Conservation (phyloP, 345 rosid genomes). For the Capsella bursapastoris region DNA sequence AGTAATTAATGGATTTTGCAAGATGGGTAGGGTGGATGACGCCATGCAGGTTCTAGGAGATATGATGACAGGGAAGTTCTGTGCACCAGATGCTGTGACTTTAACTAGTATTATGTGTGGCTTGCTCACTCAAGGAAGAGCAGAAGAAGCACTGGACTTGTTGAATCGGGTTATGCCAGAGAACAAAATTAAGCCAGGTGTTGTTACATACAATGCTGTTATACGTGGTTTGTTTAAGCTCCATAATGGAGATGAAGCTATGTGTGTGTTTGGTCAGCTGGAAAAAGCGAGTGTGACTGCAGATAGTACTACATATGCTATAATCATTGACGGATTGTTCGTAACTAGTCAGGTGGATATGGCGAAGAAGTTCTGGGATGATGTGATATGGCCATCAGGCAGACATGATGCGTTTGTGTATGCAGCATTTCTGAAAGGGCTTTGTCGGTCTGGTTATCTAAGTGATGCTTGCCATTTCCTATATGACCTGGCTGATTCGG, state of each 20-base stretch:
- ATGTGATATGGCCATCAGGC: conserved; percentile 79
- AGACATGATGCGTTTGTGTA: conserved; percentile 74
- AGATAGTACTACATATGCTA: conserved; percentile 58
- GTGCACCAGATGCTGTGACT: conserved; percentile 75
- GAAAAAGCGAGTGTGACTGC: conserved; percentile 51
- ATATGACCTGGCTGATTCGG: conserved; percentile 74
- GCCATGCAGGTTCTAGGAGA: conserved; percentile 73
- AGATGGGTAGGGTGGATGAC: conserved; percentile 71
- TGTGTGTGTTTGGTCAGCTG: conserved; percentile 60
- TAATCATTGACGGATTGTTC: conserved; percentile 65
- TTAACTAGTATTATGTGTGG: conserved; percentile 70
- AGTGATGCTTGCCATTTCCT: conserved; percentile 80
- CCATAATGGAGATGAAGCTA: conserved; percentile 56
- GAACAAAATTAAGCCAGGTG: conserved; percentile 58
- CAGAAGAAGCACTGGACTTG: conserved; percentile 60
- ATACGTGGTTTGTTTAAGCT: conserved; percentile 65
- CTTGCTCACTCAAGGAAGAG: conserved; percentile 63
- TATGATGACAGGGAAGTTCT: conserved; percentile 76
- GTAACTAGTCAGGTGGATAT: conserved; percentile 52
- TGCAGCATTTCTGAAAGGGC: conserved; percentile 80
- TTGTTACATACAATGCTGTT: conserved; percentile 77
- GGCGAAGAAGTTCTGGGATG: conserved; percentile 83
- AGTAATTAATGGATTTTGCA: conserved; percentile 78
- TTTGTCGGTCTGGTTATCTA: conserved; percentile 55
- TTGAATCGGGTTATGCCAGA: conserved; percentile 57